These are phyloP conservation scores for Trypanosoma conorhini DNA, from an alignment of 208 protist species.

Conservation along the genomic window DNA sequence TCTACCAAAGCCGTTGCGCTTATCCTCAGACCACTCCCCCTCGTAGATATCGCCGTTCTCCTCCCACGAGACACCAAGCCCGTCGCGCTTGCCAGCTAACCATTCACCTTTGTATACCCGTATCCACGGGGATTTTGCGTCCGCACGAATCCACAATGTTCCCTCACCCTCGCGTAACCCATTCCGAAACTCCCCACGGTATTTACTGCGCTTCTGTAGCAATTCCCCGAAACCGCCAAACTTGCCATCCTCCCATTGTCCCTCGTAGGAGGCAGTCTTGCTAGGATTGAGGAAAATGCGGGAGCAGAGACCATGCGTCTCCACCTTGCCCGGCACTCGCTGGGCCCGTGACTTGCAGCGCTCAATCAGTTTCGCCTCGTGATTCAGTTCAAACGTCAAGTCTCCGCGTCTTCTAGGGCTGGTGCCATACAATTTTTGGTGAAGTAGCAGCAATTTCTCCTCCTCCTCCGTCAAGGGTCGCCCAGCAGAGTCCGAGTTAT, in stretches of 20 bases:
- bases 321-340: slow-evolving; percentile 22
- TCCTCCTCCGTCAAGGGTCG: slow-evolving; percentile 85
- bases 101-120: slow-evolving; percentile 90
- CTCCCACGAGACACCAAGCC: slow-evolving; percentile 80
- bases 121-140: slow-evolving; percentile 49
- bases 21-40: slow-evolving; percentile 66
- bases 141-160: slow-evolving; percentile 75
- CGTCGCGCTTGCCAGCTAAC: slow-evolving; percentile 78
- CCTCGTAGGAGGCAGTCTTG: slow-evolving; percentile 86
- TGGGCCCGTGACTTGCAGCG: slow-evolving; percentile 18
- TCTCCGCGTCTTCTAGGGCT: slow-evolving; percentile 18
- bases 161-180: slow-evolving; percentile 81
- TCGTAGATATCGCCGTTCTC: slow-evolving; percentile 89
- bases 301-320: slow-evolving; percentile 69
- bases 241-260: slow-evolving; percentile 82
- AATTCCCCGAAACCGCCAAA: slow-evolving; percentile 89
- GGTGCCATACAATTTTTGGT: slow-evolving; percentile 41
- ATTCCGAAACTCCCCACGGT: slow-evolving; percentile 79
- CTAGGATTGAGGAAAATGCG: slow-evolving; percentile 84
- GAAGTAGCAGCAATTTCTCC: slow-evolving; percentile 68
- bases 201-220: slow-evolving; percentile 72
- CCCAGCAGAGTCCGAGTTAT: slow-evolving; percentile 46
- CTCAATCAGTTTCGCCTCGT: slow-evolving; percentile 1
- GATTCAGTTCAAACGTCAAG: background rate
- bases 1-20: slow-evolving; percentile 74